Conservation (phyloP, 345 rosid genomes). For the Bruguiera gymnorhiza region DNA sequence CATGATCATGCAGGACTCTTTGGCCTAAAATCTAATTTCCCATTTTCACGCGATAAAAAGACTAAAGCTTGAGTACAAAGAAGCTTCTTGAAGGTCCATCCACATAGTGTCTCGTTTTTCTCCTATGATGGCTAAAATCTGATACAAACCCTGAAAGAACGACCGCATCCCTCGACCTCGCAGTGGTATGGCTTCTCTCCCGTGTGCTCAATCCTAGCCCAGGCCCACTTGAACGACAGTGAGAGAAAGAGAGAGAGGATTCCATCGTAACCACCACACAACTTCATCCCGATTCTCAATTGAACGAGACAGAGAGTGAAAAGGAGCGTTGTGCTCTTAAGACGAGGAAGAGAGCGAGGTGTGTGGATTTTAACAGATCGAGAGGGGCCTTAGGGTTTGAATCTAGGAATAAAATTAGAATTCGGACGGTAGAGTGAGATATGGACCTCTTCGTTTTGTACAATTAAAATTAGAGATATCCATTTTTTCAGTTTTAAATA, state of each 20-base stretch:
- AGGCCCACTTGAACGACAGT: slow-evolving; percentile 94
- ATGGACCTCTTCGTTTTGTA: too few species aligned
- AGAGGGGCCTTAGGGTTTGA: too few species aligned
- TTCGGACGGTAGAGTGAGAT: too few species aligned
- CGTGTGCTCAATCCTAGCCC: slow-evolving; percentile 98
- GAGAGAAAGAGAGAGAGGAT: slow-evolving; percentile 31
- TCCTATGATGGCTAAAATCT: slow-evolving; percentile 88
- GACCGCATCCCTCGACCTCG: slow-evolving; percentile 74
- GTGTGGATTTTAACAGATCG: too few species aligned
- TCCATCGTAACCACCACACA: too few species aligned
- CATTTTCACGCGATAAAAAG: slow-evolving; percentile 15
- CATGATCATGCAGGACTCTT: slow-evolving; percentile 21
- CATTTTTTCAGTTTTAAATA: too few species aligned
- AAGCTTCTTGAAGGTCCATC: slow-evolving; percentile 30
- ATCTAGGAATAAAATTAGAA: too few species aligned
- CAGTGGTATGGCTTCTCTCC: slow-evolving; percentile 92
- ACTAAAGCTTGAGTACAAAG: slow-evolving; percentile 4
- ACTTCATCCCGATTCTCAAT: too few species aligned
- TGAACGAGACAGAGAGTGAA: too few species aligned
- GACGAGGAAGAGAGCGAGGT: too few species aligned
- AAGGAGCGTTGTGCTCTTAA: too few species aligned
- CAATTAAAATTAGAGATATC: too few species aligned
- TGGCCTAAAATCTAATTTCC: slow-evolving; percentile 18
- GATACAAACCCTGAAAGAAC: slow-evolving; percentile 95
- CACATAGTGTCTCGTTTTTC: slow-evolving; percentile 78